Evolutionary conservation across 2,329 filamentous ascomycete genomes (phyloP).

Genomic region (Teratosphaeria epicoccoides): DNA sequence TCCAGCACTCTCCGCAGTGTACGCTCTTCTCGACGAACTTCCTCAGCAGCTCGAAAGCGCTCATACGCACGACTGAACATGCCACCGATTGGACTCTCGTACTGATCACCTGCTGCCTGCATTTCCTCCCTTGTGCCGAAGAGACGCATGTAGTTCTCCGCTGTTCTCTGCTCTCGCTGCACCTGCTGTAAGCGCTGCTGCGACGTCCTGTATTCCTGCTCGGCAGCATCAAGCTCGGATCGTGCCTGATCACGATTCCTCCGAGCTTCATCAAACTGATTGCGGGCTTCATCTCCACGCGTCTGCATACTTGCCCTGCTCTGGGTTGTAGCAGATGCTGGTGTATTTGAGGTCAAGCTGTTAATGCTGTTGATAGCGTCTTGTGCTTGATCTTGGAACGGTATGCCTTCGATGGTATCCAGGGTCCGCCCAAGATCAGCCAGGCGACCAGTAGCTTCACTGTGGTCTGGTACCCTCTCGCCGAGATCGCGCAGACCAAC

Average conservation of each 20-base stretch:
- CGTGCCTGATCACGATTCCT: conserved; percentile 24
- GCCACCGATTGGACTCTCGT: conserved; percentile 37
- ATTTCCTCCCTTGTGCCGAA: conserved; percentile 40
- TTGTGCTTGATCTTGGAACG: conserved; percentile 13
- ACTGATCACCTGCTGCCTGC: conserved; percentile 34
- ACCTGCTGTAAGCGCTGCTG: conserved; percentile 24
- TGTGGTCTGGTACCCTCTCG: conserved; percentile 24
- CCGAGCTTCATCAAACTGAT: conserved; percentile 23
- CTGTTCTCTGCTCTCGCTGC: conserved; percentile 25
- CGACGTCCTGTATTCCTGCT: conserved; percentile 23
- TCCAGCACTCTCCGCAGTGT: conserved; percentile 23
- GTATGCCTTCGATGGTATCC: conserved; percentile 16
- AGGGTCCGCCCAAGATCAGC: conserved; percentile 21
- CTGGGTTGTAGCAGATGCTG: conserved; percentile 13
- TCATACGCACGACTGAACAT: conserved; percentile 38
- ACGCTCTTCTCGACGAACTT: conserved; percentile 24
- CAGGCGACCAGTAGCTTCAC: conserved; percentile 20
- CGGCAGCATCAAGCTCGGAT: conserved; percentile 23
- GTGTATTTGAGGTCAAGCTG: conserved; percentile 7
- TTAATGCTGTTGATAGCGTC: conserved; percentile 16
- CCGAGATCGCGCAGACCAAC: conserved; percentile 27
- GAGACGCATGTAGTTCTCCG: conserved; percentile 30
- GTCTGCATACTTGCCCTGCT: conserved; percentile 18
- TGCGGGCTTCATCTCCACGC: conserved; percentile 22
- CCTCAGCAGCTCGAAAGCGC: conserved; percentile 34